phyloP scores from a whole-genome alignment of 441 rosid species.

The Viola pubescens region DNA sequence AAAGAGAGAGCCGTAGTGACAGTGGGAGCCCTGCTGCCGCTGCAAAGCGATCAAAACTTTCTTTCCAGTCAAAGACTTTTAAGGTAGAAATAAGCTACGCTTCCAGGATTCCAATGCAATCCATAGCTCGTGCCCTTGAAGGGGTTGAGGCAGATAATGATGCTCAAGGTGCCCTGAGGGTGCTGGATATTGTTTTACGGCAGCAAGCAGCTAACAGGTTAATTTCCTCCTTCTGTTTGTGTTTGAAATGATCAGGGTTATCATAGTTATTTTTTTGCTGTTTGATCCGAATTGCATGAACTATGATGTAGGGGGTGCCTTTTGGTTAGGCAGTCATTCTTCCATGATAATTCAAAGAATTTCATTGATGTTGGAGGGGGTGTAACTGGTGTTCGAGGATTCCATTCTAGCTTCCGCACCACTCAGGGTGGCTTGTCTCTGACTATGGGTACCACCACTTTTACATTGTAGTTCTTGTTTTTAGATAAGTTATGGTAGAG shows the following conservation, averaged over 20 bases:
- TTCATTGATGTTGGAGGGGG: conserved; percentile 67
- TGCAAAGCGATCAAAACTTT: conserved; percentile 51
- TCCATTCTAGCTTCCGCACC: conserved; percentile 82
- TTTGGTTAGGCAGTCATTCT: conserved; percentile 84
- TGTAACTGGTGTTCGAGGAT: conserved; percentile 55
- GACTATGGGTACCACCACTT: conserved; percentile 49
- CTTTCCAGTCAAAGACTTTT: conserved; percentile 46
- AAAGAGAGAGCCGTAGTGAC: conserved; percentile 27
- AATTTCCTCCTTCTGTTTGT: neutral
- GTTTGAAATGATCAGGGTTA: too few relatives aligned
- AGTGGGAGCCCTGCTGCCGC: conserved; percentile 26
- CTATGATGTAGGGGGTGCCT: conserved; percentile 63
- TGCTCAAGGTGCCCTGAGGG: conserved; percentile 68
- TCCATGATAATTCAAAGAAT: conserved; percentile 44
- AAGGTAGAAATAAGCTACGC: conserved; percentile 52
- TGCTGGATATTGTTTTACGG: conserved; percentile 68
- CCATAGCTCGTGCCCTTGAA: conserved; percentile 38
- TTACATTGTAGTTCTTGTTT: conserved; percentile 8
- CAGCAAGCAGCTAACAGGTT: conserved; percentile 84
- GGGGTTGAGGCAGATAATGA: conserved; percentile 39
- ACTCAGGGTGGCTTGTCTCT: conserved; percentile 80
- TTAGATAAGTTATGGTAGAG: neutral
- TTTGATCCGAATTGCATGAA: conserved; percentile 14
- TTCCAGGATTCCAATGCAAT: conserved; percentile 52
- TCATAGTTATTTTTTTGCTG: neutral